Evolutionary conservation across 2,329 filamentous ascomycete genomes (phyloP).

Genomic region (Pestalotiopsis sp.): DNA sequence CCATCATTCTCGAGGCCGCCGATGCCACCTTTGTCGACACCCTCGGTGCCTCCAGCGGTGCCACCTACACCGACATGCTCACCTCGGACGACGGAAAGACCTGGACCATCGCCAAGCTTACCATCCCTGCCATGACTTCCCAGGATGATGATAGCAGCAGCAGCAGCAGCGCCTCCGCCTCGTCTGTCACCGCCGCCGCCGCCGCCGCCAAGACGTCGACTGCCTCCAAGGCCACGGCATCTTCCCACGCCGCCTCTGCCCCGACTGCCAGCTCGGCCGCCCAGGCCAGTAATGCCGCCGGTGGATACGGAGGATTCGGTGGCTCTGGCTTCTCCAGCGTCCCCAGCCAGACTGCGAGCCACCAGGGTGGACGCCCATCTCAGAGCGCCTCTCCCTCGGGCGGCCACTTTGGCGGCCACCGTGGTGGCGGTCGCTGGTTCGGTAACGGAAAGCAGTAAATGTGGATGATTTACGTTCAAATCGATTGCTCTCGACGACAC

Average conservation of each 20-base stretch:
- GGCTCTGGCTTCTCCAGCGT: neutral
- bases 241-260: neutral
- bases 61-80: conserved; percentile 11
- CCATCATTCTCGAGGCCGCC: conserved; percentile 16
- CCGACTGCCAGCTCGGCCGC: neutral
- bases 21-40: conserved; percentile 7
- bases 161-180: neutral
- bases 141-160: neutral
- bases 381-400: neutral
- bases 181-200: neutral
- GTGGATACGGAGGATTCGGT: neutral
- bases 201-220: neutral
- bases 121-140: conserved; percentile 7
- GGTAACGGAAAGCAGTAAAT: neutral
- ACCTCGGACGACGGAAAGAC: conserved; percentile 6
- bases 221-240: neutral
- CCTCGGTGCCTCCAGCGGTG: neutral
- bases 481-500: neutral
- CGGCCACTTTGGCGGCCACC: neutral
- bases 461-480: neutral
- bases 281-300: neutral
- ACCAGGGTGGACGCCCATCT: neutral
- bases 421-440: neutral
- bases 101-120: conserved; percentile 4
- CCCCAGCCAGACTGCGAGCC: neutral